Evolutionary conservation across 345 rosid species (phyloP), one percentile per base, ranked within the genome.

Genomic region (Leavenworthia alabamica): DNA sequence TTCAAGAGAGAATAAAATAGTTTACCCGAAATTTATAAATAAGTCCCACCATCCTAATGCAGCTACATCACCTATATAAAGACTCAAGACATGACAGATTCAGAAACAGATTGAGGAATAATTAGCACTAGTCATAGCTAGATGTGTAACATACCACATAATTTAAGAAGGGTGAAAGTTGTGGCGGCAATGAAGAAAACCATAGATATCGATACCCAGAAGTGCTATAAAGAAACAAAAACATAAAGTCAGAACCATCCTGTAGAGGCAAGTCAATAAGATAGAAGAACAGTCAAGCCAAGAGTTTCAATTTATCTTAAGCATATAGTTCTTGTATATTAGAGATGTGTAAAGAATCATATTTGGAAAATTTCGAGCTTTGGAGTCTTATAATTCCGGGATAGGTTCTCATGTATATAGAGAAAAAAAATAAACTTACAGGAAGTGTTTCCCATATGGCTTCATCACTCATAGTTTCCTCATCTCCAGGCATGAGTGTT

Each of bases 391-490:
- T 23, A 31, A 7, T 31, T 28, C 1, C 14, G 33, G 31, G 20
- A 66, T 0, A 54, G 33, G 60, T 55, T 64, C 26, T 7, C 1
- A 22, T 7, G 20, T 9, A 27, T 15, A 17, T 37, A 40, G 47
- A 42, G 41, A 45, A 41, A 42, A 65, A 65, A 11, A 20, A 53
- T 7, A 3, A 52, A 79, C 88, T 84, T 76, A 91, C 96, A 35
- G 95, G 95, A 76, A 91, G 96, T 16, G 92, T 91, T 76, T 85
- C 91, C 96, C 96, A 91, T 75, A 91, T 91, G 62, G 90, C 90
- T 77, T 91, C 96, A 67, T 91, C 95, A 47, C 79, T 88, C 79
- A 84, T 79, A 79, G 79, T 91, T 77, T 88, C 98, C 49, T 91
- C 98, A 75, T 91, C 98, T 65, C 92, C 96, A 17, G 87, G 90